These are phyloP conservation scores for Hypoxylon lenormandii DNA, from an alignment of 495 filamentous ascomycete species.

Conservation along the genomic window DNA sequence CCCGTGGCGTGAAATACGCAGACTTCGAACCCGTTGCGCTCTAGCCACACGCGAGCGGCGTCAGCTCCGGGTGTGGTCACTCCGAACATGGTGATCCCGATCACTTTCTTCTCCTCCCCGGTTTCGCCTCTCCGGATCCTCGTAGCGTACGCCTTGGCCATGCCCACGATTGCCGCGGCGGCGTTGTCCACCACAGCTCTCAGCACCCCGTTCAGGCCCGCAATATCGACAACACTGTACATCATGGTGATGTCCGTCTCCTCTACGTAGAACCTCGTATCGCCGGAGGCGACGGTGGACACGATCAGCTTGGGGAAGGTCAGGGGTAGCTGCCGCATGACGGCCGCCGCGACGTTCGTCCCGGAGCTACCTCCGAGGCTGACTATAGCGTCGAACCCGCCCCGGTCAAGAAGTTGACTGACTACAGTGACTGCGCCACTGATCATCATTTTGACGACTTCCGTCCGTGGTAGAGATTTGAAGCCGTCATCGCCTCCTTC, in stretches of 20 bases:
- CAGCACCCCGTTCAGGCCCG: constrained; percentile 70
- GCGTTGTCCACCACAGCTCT: constrained; percentile 69
- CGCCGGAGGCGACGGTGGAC: constrained; percentile 73
- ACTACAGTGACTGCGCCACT: constrained; percentile 54
- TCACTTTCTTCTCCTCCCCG: constrained; percentile 52
- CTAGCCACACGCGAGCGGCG: constrained; percentile 60
- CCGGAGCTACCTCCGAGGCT: constrained; percentile 69
- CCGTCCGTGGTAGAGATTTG: constrained; percentile 56
- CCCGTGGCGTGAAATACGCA: constrained; percentile 78
- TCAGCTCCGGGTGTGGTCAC: constrained; percentile 75
- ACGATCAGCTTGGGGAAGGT: constrained; percentile 78
- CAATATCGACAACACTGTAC: constrained; percentile 77
- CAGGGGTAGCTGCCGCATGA: constrained; percentile 71
- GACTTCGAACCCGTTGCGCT: constrained; percentile 61
- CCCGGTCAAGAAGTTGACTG: constrained; percentile 47
- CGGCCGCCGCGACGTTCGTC: constrained; percentile 66
- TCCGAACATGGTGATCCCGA: constrained; percentile 79
- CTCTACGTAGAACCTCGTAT: constrained; percentile 68
- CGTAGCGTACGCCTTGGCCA: constrained; percentile 62
- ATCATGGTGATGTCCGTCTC: constrained; percentile 77
- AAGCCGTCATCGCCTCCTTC: constrained; percentile 27
- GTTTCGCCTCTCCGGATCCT: constrained; percentile 9
- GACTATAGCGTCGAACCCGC: constrained; percentile 66
- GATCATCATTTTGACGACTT: constrained; percentile 66
- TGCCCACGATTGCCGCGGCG: constrained; percentile 68